These are phyloP conservation scores for Cicer bijugum DNA, from an alignment of 306 rosid genomes.

Conservation along the genomic window DNA sequence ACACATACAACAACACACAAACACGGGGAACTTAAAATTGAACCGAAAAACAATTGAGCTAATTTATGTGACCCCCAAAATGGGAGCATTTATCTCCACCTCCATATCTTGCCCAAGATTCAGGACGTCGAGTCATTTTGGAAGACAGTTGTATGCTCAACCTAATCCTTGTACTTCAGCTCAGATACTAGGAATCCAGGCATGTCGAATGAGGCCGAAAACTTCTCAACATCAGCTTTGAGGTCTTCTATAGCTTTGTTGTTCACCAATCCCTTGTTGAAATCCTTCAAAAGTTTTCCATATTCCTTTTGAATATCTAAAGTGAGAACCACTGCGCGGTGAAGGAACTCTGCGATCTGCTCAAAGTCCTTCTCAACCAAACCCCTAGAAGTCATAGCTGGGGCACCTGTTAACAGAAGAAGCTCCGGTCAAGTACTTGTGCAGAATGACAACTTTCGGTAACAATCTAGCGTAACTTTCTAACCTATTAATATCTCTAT, in stretches of 20 bases:
- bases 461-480: neutral
- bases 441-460: conserved; percentile 7
- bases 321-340: conserved; percentile 79
- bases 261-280: conserved; percentile 87
- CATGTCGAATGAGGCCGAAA: conserved; percentile 78
- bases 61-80: conserved; percentile 9
- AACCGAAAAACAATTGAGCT: conserved; percentile 21
- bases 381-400: conserved; percentile 97
- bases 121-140: neutral
- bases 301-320: conserved; percentile 72
- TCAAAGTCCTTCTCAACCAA: conserved; percentile 91
- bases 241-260: conserved; percentile 82
- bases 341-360: conserved; percentile 92
- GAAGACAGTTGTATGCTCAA: conserved; percentile 1
- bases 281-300: conserved; percentile 92
- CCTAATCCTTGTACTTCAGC: conserved; percentile 91
- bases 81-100: neutral
- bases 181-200: conserved; percentile 78
- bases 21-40: conserved; percentile 34
- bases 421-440: conserved; percentile 33
- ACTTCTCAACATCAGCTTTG: conserved; percentile 87
- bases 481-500: neutral
- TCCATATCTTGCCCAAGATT: neutral
- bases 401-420: conserved; percentile 64
- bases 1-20: conserved; percentile 4